phyloP scores from a whole-genome alignment of 1,284 basidiomycete genomes.

The Caloboletus inedulis region DNA sequence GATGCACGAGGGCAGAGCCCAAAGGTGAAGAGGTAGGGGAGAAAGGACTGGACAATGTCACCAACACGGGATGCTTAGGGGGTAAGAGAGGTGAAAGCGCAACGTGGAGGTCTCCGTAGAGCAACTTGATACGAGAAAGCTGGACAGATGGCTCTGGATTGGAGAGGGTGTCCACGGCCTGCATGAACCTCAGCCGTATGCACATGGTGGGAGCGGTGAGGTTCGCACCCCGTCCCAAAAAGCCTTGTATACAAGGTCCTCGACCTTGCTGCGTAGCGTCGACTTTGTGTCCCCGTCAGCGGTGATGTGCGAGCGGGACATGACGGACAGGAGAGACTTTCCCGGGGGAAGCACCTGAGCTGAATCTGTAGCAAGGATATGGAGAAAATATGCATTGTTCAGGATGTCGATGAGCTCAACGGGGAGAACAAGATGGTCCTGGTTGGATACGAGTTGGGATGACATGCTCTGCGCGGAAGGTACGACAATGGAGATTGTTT shows the following conservation, averaged over 20 bases:
- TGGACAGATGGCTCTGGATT: constrained; percentile 43
- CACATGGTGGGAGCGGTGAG: constrained; percentile 4
- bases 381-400: constrained; percentile 60
- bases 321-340: constrained; percentile 63
- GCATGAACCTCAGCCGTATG: constrained; percentile 20
- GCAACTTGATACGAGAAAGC: constrained; percentile 47
- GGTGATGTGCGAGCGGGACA: constrained; percentile 42
- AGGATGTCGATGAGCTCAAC: constrained; percentile 51
- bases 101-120: constrained; percentile 52
- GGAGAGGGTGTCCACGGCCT: constrained; percentile 46
- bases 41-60: constrained; percentile 51
- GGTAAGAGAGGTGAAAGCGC: constrained; percentile 55
- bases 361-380: constrained; percentile 59
- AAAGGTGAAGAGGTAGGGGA: constrained; percentile 65
- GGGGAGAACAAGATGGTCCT: constrained; percentile 40
- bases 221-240: constrained; percentile 68
- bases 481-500: constrained; percentile 19
- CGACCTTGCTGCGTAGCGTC: constrained; percentile 48
- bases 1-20: constrained; percentile 48
- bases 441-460: constrained; percentile 32
- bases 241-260: constrained; percentile 53
- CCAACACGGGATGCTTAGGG: constrained; percentile 43
- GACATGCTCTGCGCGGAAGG: constrained; percentile 28
- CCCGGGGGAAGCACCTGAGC: constrained; percentile 58
- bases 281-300: constrained; percentile 26